Conservation (phyloP, 2,329 filamentous ascomycete genomes). For the Daldinia sp. region DNA sequence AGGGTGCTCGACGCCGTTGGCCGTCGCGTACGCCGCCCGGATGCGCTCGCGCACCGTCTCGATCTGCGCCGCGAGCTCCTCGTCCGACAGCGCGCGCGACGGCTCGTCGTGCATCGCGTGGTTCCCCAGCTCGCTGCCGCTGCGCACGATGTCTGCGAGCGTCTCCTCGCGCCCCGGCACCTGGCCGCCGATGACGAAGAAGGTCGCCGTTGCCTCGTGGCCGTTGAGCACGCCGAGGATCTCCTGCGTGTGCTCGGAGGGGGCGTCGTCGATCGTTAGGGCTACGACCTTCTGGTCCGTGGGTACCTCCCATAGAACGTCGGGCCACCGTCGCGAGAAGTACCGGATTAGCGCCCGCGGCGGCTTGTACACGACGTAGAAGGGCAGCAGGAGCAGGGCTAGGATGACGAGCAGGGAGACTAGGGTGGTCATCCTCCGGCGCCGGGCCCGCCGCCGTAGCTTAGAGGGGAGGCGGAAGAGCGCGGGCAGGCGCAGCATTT, state of each 20-base stretch:
- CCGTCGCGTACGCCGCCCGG: constrained; percentile 51
- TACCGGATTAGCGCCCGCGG: constrained; percentile 77
- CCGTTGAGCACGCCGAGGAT: constrained; percentile 76
- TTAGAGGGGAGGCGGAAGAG: constrained; percentile 68
- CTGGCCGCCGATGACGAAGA: constrained; percentile 89
- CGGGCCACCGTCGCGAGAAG: constrained; percentile 78
- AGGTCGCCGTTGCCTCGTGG: constrained; percentile 80
- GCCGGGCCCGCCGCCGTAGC: constrained; percentile 68
- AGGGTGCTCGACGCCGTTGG: constrained; percentile 47
- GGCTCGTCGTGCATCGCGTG: constrained; percentile 92
- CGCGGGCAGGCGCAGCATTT: constrained; percentile 54
- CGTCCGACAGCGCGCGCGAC: constrained; percentile 69
- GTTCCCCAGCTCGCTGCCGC: constrained; percentile 81
- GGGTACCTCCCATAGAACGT: constrained; percentile 79
- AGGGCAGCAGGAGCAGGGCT: constrained; percentile 54
- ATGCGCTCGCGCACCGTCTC: constrained; percentile 65
- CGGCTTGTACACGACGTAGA: constrained; percentile 85
- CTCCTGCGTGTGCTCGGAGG: constrained; percentile 76
- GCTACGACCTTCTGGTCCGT: constrained; percentile 75
- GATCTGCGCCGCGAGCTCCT: constrained; percentile 73
- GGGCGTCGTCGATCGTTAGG: constrained; percentile 88
- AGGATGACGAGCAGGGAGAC: constrained; percentile 57
- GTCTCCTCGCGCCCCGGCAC: constrained; percentile 67
- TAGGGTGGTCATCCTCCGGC: constrained; percentile 69
- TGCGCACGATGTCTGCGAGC: constrained; percentile 68